These are phyloP conservation scores for Hypomontagnella submonticulosa DNA, from an alignment of 495 filamentous ascomycete genomes.

Conservation along the genomic window DNA sequence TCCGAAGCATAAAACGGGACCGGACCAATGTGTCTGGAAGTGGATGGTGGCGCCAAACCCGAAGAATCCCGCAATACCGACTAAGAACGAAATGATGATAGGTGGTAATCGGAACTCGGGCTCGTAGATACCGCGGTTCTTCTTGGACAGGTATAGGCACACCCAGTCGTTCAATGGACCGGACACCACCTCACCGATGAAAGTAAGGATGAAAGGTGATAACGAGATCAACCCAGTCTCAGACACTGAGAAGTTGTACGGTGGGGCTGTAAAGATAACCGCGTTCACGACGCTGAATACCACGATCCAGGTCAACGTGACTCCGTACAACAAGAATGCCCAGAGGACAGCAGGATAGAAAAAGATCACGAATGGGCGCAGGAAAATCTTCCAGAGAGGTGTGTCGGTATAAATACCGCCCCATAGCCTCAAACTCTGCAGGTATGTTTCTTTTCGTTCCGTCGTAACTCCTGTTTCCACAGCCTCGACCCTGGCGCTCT, in stretches of 20 bases:
- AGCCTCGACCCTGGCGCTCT: constrained; percentile 34
- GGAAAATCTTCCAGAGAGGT: constrained; percentile 62
- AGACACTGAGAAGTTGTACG: constrained; percentile 65
- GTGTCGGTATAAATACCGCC: constrained; percentile 56
- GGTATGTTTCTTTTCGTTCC: constrained; percentile 49
- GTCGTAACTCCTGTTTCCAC: constrained; percentile 34
- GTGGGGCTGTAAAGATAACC: constrained; percentile 59
- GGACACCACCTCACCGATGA: constrained; percentile 60
- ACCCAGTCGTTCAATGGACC: constrained; percentile 65
- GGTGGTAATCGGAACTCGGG: constrained; percentile 66
- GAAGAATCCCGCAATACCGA: constrained; percentile 65
- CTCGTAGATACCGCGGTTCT: constrained; percentile 64
- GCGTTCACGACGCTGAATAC: constrained; percentile 65
- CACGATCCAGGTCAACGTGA: constrained; percentile 63
- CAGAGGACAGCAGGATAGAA: constrained; percentile 66
- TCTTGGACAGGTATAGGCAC: constrained; percentile 56
- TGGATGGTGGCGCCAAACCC: constrained; percentile 70
- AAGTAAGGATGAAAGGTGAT: constrained; percentile 60
- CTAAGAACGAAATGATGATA: constrained; percentile 56
- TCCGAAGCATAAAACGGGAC: constrained; percentile 63
- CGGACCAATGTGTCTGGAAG: constrained; percentile 64
- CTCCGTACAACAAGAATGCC: constrained; percentile 64
- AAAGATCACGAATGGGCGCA: constrained; percentile 61
- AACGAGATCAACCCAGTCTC: constrained; percentile 62
- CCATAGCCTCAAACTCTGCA: constrained; percentile 49